A percentile compares a stretch with the other conserved stretches of the same genome.
phyloP scores from a whole-genome alignment of 2,329 filamentous ascomycete species.

The Aspergillus versicolor region DNA sequence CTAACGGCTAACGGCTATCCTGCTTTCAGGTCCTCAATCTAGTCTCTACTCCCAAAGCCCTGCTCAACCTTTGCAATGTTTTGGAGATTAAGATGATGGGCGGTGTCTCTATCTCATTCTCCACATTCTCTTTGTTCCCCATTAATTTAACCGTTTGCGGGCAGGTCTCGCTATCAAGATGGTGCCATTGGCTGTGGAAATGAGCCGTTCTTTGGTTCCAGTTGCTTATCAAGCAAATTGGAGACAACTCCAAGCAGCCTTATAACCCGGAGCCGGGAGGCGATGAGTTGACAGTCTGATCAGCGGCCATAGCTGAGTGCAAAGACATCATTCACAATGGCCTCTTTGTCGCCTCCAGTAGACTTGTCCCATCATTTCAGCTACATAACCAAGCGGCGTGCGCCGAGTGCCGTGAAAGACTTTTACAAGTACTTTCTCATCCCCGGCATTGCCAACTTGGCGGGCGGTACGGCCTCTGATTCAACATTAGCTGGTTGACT shows the following conservation, averaged over 20 bases:
- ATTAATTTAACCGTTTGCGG: neutral
- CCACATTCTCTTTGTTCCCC: neutral
- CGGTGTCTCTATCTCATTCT: neutral
- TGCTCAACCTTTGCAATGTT: neutral
- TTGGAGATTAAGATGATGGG: neutral
- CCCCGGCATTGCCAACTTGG: constrained; percentile 61
- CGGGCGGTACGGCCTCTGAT: constrained; percentile 49
- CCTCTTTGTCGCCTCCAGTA: constrained; percentile 49
- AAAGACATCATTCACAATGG: constrained; percentile 7
- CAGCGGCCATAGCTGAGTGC: neutral
- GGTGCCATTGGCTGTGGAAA: constrained; percentile 8
- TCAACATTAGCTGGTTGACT: neutral
- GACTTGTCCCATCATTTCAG: constrained; percentile 82
- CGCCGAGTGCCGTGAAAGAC: constrained; percentile 68
- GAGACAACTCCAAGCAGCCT: constrained; percentile 2
- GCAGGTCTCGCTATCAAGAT: neutral
- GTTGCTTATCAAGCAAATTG: constrained; percentile 16
- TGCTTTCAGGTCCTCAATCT: neutral
- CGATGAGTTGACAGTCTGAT: neutral
- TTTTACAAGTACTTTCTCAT: constrained; percentile 82
- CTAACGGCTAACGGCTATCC: neutral
- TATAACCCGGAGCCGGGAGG: neutral
- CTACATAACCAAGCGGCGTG: constrained; percentile 63
- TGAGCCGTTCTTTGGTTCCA: constrained; percentile 3
- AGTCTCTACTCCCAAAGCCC: neutral